phyloP scores from a whole-genome alignment of 306 rosid genomes.

The Sophora flavescens region DNA sequence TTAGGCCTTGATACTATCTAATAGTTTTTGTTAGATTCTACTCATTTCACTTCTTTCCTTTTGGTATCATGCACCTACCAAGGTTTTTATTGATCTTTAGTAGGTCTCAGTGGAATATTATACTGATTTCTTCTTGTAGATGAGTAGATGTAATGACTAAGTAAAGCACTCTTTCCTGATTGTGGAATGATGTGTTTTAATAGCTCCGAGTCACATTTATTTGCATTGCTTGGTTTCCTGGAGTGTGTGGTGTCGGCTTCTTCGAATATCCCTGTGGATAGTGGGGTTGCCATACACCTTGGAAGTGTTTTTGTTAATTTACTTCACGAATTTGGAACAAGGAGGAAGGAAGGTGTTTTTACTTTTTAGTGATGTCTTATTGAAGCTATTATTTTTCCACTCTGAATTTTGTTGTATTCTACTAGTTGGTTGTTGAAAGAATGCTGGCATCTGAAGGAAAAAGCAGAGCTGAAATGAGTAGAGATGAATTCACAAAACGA shows the following conservation, averaged over 20 bases:
- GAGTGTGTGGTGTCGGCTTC: slow-evolving; percentile 2
- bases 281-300: not conserved
- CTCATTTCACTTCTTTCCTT: slow-evolving; percentile 30
- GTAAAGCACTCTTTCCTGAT: not conserved
- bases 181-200: not conserved
- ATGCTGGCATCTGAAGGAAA: slow-evolving; percentile 94
- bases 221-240: not conserved
- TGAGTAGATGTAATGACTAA: not conserved
- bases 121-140: slow-evolving; percentile 15
- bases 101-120: not conserved
- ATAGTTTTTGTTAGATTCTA: slow-evolving; percentile 7
- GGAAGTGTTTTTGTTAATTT: slow-evolving; percentile 19
- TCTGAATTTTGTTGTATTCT: slow-evolving; percentile 47
- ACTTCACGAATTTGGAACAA: not conserved
- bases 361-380: slow-evolving; percentile 13
- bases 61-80: not conserved
- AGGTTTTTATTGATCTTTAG: slow-evolving; percentile 4
- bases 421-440: slow-evolving; percentile 94
- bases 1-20: slow-evolving; percentile 22
- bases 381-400: slow-evolving; percentile 36
- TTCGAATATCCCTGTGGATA: not conserved
- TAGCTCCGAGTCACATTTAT: slow-evolving; percentile 1
- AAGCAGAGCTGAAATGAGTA: slow-evolving; percentile 79
- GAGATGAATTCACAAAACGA: slow-evolving; percentile 82
- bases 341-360: not conserved